phyloP scores from a whole-genome alignment of 139 green algal species.

The Picochlorum sp. region DNA sequence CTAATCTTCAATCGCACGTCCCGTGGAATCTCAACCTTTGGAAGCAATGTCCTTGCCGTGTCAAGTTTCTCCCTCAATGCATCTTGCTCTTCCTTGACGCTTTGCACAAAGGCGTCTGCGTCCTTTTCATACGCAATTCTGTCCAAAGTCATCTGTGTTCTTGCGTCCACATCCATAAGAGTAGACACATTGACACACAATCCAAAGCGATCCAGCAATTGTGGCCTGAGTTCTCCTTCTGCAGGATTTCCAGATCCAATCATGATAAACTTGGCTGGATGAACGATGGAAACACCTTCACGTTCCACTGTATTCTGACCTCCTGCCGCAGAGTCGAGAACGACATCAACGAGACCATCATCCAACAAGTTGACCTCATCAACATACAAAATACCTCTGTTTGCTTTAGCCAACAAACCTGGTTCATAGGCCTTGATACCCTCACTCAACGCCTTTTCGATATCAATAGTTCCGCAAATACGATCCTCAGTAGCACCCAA shows the following conservation, averaged over 20 bases:
- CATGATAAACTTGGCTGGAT: slow-evolving; percentile 93
- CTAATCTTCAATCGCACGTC: slow-evolving; percentile 71
- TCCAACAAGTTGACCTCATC: slow-evolving; percentile 82
- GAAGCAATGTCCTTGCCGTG: slow-evolving; percentile 46
- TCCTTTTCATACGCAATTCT: slow-evolving; percentile 68
- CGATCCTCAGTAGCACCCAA: slow-evolving; percentile 86
- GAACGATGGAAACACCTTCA: slow-evolving; percentile 83
- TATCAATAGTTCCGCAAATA: slow-evolving; percentile 92
- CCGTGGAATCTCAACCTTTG: slow-evolving; percentile 30
- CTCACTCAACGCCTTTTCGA: slow-evolving; percentile 84
- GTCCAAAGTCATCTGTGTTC: slow-evolving; percentile 81
- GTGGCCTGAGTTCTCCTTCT: slow-evolving; percentile 88
- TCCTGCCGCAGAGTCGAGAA: slow-evolving; percentile 63
- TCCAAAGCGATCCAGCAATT: slow-evolving; percentile 94
- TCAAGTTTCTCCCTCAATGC: slow-evolving; percentile 53
- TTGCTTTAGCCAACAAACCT: slow-evolving; percentile 50
- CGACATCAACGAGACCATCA: slow-evolving; percentile 78
- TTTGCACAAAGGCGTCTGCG: slow-evolving; percentile 46
- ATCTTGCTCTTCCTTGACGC: slow-evolving; percentile 49
- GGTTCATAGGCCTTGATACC: slow-evolving; percentile 62
- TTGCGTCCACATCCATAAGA: slow-evolving; percentile 55
- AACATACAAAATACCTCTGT: slow-evolving; percentile 88
- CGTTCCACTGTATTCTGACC: slow-evolving; percentile 93
- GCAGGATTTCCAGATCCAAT: slow-evolving; percentile 58
- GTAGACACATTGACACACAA: slow-evolving; percentile 74